phyloP scores from a whole-genome alignment of 257 asterid species.

The Rhazya stricta region DNA sequence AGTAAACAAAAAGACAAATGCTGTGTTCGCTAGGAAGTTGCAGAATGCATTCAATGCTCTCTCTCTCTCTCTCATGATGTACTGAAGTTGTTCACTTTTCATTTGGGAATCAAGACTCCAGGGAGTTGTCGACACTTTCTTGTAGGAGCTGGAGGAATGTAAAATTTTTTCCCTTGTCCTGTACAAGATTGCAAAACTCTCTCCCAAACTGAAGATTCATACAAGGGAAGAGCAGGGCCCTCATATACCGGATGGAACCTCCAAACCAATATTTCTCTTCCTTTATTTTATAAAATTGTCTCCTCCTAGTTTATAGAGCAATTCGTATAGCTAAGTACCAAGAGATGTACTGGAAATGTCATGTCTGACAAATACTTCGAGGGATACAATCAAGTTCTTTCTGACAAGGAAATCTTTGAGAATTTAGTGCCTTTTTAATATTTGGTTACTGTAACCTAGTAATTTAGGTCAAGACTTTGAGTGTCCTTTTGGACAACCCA shows the following conservation, averaged over 20 bases:
- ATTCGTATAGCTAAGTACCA: not conserved
- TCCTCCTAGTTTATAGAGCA: not conserved
- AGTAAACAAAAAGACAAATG: constrained; percentile 11
- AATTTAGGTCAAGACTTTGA: not conserved
- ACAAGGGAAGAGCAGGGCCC: no score
- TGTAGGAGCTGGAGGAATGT: not conserved
- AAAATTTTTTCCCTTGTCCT: not conserved
- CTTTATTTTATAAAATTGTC: no score
- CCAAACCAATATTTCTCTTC: no score
- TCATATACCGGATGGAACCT: no score
- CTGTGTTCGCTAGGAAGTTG: constrained; percentile 19
- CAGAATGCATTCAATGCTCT: constrained; percentile 21
- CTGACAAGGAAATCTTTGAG: not conserved
- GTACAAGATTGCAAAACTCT: no score
- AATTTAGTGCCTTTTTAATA: not conserved
- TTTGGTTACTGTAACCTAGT: not conserved
- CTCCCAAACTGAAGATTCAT: no score
- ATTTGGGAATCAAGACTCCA: not conserved
- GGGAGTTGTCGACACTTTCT: not conserved
- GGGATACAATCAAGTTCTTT: not conserved
- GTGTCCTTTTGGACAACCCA: not conserved
- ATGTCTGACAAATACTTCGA: not conserved
- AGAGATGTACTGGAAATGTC: not conserved
- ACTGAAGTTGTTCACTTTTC: not conserved
- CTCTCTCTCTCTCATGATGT: not conserved